Conservation (phyloP, 345 rosid species). For the Ceriops tagal region DNA sequence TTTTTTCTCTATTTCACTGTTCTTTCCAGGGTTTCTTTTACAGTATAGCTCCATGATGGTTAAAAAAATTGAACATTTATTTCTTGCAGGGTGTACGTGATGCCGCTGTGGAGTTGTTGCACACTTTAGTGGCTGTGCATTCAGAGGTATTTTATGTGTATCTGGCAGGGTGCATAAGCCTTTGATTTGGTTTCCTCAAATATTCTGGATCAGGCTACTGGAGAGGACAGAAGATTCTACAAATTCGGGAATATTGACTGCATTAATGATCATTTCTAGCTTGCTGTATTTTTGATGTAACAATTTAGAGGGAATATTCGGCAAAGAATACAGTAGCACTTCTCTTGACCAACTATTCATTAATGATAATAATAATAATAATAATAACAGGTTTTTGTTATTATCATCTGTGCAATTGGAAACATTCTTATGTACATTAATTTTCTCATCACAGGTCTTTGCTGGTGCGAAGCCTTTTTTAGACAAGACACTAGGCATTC, state of each 20-base stretch:
- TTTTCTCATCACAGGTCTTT: slow-evolving; percentile 57
- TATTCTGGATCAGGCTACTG: not conserved
- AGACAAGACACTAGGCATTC: slow-evolving; percentile 88
- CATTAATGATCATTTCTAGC: not conserved
- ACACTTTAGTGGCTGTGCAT: slow-evolving; percentile 87
- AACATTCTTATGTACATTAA: not conserved
- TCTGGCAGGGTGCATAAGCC: not conserved
- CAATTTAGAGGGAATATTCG: not conserved
- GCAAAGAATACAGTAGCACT: too few relatives aligned
- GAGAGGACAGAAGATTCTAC: not conserved
- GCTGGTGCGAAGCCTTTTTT: slow-evolving; percentile 91
- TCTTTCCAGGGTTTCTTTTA: not conserved
- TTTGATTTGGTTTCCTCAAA: not conserved
- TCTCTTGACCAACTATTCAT: too few relatives aligned
- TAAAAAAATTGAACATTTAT: slow-evolving; percentile 5
- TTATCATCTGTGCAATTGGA: too few relatives aligned
- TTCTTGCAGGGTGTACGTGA: slow-evolving; percentile 81
- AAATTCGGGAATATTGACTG: not conserved
- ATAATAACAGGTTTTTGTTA: too few relatives aligned
- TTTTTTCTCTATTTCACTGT: not conserved
- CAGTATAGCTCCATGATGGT: not conserved
- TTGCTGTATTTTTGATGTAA: not conserved
- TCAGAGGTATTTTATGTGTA: slow-evolving; percentile 59
- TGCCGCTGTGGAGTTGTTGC: slow-evolving; percentile 91
- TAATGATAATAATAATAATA: too few relatives aligned